A percentile compares a stretch with the other conserved stretches of the same genome.
Conservation (phyloP, 345 rosid genomes). For the Dimocarpus longan region DNA sequence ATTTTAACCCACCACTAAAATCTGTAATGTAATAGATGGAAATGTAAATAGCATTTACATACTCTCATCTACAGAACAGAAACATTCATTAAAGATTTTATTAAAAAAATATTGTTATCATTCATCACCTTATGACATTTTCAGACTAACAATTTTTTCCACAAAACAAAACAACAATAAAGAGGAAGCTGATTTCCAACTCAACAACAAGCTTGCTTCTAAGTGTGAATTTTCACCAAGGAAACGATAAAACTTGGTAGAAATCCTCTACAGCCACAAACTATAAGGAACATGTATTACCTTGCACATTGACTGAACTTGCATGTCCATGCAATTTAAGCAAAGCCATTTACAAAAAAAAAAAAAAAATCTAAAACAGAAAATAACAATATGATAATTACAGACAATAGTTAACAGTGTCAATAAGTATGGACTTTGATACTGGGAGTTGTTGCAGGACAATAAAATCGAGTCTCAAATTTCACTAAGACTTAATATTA, state of each 20-base stretch:
- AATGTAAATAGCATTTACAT: neutral
- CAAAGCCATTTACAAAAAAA: neutral
- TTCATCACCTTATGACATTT: neutral
- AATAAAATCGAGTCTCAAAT: neutral
- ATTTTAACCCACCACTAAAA: slow-evolving; percentile 12
- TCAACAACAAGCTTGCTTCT: neutral
- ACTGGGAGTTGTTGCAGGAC: neutral
- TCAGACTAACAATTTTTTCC: neutral
- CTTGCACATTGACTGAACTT: neutral
- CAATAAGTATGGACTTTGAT: neutral
- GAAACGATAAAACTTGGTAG: neutral
- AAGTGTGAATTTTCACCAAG: neutral
- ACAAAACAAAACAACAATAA: neutral
- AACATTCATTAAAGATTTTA: neutral
- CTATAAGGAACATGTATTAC: neutral
- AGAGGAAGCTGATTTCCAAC: neutral
- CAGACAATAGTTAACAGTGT: neutral
- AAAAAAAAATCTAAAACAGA: neutral
- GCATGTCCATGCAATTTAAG: too few species aligned
- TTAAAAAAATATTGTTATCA: neutral
- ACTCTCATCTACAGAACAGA: neutral
- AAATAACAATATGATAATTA: neutral
- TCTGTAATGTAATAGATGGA: neutral
- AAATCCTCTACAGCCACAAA: neutral
- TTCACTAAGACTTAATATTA: neutral